These are phyloP conservation scores for Zizania palustris DNA, from an alignment of 202 grass and related monocot species.

Conservation along the genomic window DNA sequence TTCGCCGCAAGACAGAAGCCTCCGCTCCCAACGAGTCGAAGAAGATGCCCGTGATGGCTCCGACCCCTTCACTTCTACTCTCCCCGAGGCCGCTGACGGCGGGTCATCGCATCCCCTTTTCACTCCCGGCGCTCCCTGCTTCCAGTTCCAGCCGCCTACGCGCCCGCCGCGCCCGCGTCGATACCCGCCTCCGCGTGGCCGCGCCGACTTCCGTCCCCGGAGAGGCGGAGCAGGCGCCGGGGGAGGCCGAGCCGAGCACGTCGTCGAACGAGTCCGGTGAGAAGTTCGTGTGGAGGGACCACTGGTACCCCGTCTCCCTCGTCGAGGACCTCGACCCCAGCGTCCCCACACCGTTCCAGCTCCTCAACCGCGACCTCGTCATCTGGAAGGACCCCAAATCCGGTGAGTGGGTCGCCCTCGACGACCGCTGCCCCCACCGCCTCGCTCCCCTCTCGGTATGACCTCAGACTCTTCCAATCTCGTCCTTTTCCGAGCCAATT, in stretches of 20 bases:
- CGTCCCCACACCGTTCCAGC: constrained; percentile 87
- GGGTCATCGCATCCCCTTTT: not conserved
- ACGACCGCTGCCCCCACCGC: constrained; percentile 94
- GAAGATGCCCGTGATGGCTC: constrained; percentile 43
- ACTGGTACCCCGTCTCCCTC: constrained; percentile 96
- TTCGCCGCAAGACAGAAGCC: not conserved
- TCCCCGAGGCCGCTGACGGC: constrained; percentile 4
- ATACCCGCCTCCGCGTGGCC: constrained; percentile 55
- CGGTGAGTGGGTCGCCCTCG: constrained; percentile 82
- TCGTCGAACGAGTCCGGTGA: constrained; percentile 50
- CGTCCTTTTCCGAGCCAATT: not conserved
- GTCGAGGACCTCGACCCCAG: constrained; percentile 87
- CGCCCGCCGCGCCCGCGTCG: not conserved
- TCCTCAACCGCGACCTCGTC: constrained; percentile 96
- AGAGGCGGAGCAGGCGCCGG: constrained; percentile 40
- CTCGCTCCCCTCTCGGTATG: constrained; percentile 90
- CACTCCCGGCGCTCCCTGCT: not conserved
- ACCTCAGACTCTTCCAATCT: not conserved
- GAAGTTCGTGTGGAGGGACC: constrained; percentile 90
- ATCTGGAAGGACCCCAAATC: constrained; percentile 91
- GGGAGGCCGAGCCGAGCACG: constrained; percentile 50
- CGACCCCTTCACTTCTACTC: constrained; percentile 17
- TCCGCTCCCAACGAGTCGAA: not conserved
- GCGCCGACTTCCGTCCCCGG: constrained; percentile 57
- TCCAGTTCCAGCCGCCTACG: not conserved